A percentile compares a stretch with the other conserved stretches of the same genome.
Conservation (phyloP, 345 rosid species). For the Pseudoturritis turrita region DNA sequence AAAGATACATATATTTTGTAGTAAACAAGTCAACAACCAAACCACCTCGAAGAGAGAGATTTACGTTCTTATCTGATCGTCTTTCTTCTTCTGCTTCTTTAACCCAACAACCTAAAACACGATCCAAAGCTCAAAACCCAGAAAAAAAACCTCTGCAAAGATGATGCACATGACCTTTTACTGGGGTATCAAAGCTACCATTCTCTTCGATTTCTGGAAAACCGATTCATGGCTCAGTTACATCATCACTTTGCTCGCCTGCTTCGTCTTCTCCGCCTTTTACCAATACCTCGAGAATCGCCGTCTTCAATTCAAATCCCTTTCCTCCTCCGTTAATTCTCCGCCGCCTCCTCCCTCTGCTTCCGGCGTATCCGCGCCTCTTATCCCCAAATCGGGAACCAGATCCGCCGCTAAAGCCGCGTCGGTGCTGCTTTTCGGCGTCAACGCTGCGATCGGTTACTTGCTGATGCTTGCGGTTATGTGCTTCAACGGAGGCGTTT, state of each 20-base stretch:
- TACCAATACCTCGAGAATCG: constrained; percentile 67
- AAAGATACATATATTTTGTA: background rate
- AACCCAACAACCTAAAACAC: background rate
- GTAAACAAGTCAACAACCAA: constrained; percentile 4
- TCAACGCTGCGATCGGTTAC: constrained; percentile 70
- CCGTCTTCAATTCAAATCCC: constrained; percentile 44
- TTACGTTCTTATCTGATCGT: background rate
- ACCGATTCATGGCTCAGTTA: constrained; percentile 61
- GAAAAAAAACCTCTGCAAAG: constrained; percentile 26
- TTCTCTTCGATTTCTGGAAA: constrained; percentile 64
- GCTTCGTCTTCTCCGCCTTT: constrained; percentile 54
- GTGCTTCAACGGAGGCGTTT: constrained; percentile 89
- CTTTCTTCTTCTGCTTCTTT: background rate
- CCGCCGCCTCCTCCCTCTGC: background rate
- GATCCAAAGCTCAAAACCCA: background rate
- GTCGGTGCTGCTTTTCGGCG: constrained; percentile 48
- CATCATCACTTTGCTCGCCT: constrained; percentile 60
- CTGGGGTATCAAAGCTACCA: constrained; percentile 68
- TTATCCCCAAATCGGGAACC: constrained; percentile 31
- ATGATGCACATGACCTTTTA: constrained; percentile 99
- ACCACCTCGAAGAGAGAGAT: background rate
- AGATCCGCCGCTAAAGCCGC: constrained; percentile 39
- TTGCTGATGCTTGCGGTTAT: constrained; percentile 76
- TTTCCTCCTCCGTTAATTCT: constrained; percentile 20
- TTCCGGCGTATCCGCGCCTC: constrained; percentile 34